Evolutionary conservation across 306 rosid species (phyloP).

Genomic region (Potentilla sterilis): DNA sequence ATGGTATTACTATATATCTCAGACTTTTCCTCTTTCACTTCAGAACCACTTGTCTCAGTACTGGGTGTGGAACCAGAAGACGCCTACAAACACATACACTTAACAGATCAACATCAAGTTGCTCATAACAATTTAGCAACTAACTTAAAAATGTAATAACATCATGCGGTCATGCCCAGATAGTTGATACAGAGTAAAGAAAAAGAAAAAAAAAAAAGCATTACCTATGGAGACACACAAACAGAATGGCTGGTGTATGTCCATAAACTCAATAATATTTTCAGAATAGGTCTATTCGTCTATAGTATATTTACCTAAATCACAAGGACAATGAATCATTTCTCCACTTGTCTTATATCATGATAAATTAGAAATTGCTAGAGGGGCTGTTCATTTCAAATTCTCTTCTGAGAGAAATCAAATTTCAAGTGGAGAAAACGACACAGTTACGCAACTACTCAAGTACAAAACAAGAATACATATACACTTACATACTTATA

Average conservation of each 20-base stretch:
- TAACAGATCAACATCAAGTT: background rate
- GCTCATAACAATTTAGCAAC: background rate
- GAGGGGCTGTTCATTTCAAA: background rate
- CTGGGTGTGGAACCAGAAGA: slow-evolving; percentile 64
- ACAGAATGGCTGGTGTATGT: background rate
- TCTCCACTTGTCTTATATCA: background rate
- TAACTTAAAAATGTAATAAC: background rate
- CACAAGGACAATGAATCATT: background rate
- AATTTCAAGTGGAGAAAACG: too few relatives aligned
- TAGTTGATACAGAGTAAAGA: too few relatives aligned
- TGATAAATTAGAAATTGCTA: background rate
- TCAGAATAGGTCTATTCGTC: too few relatives aligned
- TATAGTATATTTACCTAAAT: too few relatives aligned
- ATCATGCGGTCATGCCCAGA: background rate
- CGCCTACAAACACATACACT: slow-evolving; percentile 49
- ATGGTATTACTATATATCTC: slow-evolving; percentile 69
- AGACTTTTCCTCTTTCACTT: slow-evolving; percentile 63
- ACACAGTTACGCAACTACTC: background rate
- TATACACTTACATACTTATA: background rate
- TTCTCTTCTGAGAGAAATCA: background rate
- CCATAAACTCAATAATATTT: too few relatives aligned
- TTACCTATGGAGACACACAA: background rate
- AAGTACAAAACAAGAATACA: background rate
- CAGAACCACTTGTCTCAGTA: slow-evolving; percentile 51
- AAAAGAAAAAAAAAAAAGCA: background rate